Conservation (phyloP, 2,329 filamentous ascomycete species). For the Pseudopyricularia javanii region DNA sequence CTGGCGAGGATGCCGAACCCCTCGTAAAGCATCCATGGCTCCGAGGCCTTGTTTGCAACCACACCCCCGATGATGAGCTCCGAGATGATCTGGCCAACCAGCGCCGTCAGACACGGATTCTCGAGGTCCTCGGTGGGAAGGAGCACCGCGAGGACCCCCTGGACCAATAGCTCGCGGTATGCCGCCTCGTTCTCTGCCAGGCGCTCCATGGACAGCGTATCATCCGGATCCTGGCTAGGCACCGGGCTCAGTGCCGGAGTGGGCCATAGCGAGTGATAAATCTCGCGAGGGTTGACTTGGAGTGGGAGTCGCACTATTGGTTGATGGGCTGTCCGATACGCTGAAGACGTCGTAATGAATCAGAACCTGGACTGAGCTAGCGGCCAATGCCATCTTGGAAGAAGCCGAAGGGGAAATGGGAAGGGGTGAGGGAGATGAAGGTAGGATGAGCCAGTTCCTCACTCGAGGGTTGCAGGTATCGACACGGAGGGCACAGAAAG, state of each 20-base stretch:
- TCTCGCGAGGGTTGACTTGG: conserved; percentile 46
- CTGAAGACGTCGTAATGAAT: conserved; percentile 27
- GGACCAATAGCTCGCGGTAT: conserved; percentile 81
- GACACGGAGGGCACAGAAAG: neutral
- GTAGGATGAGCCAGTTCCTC: conserved; percentile 4
- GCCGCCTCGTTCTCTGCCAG: conserved; percentile 67
- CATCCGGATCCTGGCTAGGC: conserved; percentile 41
- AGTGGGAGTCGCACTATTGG: conserved; percentile 46
- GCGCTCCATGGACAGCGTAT: conserved; percentile 28
- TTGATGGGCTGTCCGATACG: conserved; percentile 57
- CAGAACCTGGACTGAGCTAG: neutral
- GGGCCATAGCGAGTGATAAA: conserved; percentile 77
- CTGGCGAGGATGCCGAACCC: conserved; percentile 60
- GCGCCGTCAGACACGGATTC: conserved; percentile 70
- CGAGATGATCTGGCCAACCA: conserved; percentile 79
- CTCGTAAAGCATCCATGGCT: conserved; percentile 86
- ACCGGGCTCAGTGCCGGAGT: conserved; percentile 71
- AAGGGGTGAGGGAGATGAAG: neutral
- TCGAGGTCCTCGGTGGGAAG: conserved; percentile 87
- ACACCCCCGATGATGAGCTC: conserved; percentile 81
- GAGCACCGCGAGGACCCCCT: conserved; percentile 68
- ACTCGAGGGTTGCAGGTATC: neutral
- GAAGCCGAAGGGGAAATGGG: neutral
- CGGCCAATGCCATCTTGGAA: neutral
- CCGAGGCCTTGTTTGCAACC: conserved; percentile 66